phyloP scores from a whole-genome alignment of 1,284 basidiomycete genomes.

The Trametes hirsuta region DNA sequence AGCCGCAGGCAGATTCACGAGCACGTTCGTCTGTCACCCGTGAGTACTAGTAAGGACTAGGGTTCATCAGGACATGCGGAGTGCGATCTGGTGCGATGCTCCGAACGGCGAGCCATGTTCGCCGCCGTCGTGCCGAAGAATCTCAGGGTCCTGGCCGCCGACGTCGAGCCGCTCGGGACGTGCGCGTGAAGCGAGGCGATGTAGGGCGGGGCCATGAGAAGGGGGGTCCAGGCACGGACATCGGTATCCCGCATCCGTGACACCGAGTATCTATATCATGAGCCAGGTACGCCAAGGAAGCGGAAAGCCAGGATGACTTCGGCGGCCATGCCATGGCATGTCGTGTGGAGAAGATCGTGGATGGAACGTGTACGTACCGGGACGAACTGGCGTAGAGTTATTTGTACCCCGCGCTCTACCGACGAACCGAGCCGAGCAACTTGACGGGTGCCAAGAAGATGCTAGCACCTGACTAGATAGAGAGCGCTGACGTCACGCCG shows the following conservation, averaged over 20 bases:
- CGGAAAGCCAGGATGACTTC: neutral
- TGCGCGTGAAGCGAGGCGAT: neutral
- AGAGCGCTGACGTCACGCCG: too few species aligned
- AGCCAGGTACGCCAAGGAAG: slow-evolving; percentile 4
- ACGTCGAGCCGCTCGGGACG: neutral
- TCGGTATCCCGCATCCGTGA: neutral
- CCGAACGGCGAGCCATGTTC: neutral
- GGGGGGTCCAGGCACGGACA: neutral
- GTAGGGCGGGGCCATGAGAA: neutral
- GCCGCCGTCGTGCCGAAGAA: slow-evolving; percentile 4
- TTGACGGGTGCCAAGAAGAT: too few species aligned
- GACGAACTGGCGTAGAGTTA: neutral
- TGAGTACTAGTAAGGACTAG: neutral
- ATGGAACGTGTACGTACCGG: neutral
- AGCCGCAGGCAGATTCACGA: neutral
- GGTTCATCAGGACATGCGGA: neutral
- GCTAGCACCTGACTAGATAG: too few species aligned
- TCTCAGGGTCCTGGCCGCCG: neutral
- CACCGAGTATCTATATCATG: neutral
- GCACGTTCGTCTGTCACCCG: slow-evolving; percentile 20
- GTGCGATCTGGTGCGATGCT: too few species aligned
- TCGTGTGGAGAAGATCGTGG: neutral
- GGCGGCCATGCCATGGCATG: neutral
- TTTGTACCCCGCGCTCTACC: too few species aligned
- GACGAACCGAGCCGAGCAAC: too few species aligned